Conservation (phyloP, 495 filamentous ascomycete species). For the Usnea hakonensis region DNA sequence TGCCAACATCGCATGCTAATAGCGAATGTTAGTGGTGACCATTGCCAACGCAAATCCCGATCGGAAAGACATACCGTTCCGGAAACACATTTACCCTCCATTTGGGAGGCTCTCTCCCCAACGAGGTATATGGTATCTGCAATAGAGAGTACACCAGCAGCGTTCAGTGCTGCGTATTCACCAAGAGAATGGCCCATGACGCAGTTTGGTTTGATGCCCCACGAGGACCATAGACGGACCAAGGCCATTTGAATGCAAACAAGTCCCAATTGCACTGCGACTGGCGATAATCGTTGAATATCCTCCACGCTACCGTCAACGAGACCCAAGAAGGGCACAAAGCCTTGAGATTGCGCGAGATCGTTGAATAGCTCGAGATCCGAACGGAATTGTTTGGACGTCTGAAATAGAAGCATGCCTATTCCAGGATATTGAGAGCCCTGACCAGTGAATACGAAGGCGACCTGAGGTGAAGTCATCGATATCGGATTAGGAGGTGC, state of each 20-base stretch:
- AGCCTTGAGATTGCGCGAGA: conserved; percentile 52
- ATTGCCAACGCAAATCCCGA: not conserved
- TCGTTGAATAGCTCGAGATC: conserved; percentile 51
- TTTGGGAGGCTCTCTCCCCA: conserved; percentile 57
- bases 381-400: conserved; percentile 24
- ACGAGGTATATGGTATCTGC: conserved; percentile 65
- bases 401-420: conserved; percentile 26
- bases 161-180: conserved; percentile 68
- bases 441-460: conserved; percentile 65
- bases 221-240: conserved; percentile 58
- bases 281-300: conserved; percentile 28
- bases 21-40: not conserved
- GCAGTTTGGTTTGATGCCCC: conserved; percentile 58
- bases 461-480: conserved; percentile 36
- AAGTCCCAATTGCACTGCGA: conserved; percentile 32
- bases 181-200: conserved; percentile 68
- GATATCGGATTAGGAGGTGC: not conserved
- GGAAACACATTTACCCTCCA: conserved; percentile 54
- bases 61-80: conserved; percentile 37
- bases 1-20: conserved; percentile 43
- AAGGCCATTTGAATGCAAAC: conserved; percentile 66
- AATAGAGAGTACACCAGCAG: conserved; percentile 63
- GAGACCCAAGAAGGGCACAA: conserved; percentile 59
- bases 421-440: conserved; percentile 48
- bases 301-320: conserved; percentile 41